Conservation (phyloP, 2,329 filamentous ascomycete genomes). For the Neurospora sp. region DNA sequence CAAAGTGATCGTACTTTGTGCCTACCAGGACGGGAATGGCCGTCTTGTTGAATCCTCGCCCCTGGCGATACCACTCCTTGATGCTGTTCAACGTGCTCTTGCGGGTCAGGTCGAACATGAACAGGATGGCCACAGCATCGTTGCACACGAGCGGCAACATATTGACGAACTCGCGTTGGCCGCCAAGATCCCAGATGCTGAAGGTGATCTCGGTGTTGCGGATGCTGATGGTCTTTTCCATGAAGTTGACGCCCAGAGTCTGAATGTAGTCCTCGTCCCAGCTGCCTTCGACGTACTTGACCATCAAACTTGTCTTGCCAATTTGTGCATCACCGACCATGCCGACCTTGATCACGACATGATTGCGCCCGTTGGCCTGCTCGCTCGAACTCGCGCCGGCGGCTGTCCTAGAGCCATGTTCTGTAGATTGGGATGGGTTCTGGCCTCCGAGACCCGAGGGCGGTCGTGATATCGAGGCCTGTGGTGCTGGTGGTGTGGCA, state of each 20-base stretch:
- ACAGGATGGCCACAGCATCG: constrained; percentile 93
- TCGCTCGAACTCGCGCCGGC: constrained; percentile 26
- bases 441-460: constrained; percentile 43
- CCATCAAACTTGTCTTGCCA: constrained; percentile 98
- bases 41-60: constrained; percentile 97
- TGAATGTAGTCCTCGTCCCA: constrained; percentile 99
- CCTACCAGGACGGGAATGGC: constrained; percentile 97
- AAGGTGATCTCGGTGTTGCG: constrained; percentile 99
- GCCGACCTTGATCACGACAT: constrained; percentile 96
- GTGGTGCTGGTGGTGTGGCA: constrained; percentile 36
- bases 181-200: constrained; percentile 97
- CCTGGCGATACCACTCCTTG: constrained; percentile 99
- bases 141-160: constrained; percentile 99
- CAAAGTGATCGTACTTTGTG: constrained; percentile 98
- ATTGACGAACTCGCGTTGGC: constrained; percentile 98
- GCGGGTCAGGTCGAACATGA: constrained; percentile 98
- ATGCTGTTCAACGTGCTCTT: constrained; percentile 99
- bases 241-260: constrained; percentile 97
- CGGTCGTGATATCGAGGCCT: constrained; percentile 41
- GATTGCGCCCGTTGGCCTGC: constrained; percentile 45
- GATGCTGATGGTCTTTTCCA: constrained; percentile 99
- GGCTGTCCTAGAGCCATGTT: constrained; percentile 34
- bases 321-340: constrained; percentile 99
- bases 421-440: constrained; percentile 30
- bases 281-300: constrained; percentile 98